phyloP scores from a whole-genome alignment of 345 rosid species.

The Boechera stricta region DNA sequence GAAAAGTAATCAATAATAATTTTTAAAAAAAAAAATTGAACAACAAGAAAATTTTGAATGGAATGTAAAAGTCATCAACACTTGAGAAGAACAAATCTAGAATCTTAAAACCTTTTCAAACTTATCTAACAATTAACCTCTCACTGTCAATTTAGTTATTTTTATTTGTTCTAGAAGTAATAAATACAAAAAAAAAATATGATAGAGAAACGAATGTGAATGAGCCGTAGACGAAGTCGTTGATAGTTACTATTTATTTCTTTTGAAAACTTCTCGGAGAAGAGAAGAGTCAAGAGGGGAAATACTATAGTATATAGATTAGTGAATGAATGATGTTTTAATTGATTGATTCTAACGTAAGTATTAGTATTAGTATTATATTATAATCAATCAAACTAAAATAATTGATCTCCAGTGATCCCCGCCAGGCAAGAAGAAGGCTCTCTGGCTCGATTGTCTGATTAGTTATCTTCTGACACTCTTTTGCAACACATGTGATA shows the following conservation, averaged over 20 bases:
- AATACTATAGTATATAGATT: not conserved
- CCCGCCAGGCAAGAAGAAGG: slow-evolving; percentile 2
- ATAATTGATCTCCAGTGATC: slow-evolving; percentile 21
- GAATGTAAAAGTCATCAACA: not conserved
- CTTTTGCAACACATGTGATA: slow-evolving; percentile 34
- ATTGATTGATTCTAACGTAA: slow-evolving; percentile 24
- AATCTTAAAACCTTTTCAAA: not conserved
- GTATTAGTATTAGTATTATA: not conserved
- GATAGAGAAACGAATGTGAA: slow-evolving; percentile 22
- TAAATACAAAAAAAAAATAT: not conserved
- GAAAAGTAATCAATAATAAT: not conserved
- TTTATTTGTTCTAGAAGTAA: not conserved
- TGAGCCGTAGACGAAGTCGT: slow-evolving; percentile 38
- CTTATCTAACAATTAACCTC: not conserved
- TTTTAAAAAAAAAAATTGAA: not conserved
- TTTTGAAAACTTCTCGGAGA: slow-evolving; percentile 25
- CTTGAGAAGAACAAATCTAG: not conserved
- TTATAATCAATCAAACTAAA: not conserved
- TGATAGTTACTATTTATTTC: not conserved
- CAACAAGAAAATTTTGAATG: not conserved
- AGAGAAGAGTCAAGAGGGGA: not conserved
- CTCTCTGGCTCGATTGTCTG: slow-evolving; percentile 15
- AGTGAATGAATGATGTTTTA: not conserved
- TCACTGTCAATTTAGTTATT: not conserved
- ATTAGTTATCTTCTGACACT: slow-evolving; percentile 29